phyloP scores from a whole-genome alignment of 2,329 filamentous ascomycete genomes.

The Chaetomiaceae sp. region DNA sequence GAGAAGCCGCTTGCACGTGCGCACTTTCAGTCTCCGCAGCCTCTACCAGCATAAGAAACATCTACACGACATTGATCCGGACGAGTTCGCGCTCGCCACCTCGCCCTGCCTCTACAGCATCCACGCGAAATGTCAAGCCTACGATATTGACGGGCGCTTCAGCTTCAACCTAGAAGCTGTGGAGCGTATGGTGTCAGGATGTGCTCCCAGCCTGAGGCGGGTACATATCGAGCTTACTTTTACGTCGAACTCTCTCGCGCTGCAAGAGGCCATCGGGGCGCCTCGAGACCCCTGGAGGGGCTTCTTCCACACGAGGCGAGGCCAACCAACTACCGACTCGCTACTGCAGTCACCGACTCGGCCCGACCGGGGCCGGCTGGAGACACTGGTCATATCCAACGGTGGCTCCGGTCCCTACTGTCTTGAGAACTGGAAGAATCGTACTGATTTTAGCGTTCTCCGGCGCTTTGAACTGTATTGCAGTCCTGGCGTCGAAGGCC shows the following conservation, averaged over 20 bases:
- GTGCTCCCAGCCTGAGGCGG: not conserved
- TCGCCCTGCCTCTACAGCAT: conserved; percentile 13
- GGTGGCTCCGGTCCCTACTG: not conserved
- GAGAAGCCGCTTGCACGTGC: conserved; percentile 7
- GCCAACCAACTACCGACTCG: not conserved
- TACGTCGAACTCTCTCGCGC: not conserved
- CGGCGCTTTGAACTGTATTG: not conserved
- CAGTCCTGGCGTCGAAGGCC: not conserved
- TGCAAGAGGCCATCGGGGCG: not conserved
- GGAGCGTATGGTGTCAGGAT: not conserved
- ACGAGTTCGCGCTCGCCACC: not conserved
- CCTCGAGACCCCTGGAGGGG: not conserved
- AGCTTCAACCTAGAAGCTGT: conserved; percentile 1
- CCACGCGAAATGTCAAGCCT: not conserved
- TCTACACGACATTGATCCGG: not conserved
- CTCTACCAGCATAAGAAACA: not conserved
- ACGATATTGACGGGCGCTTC: not conserved
- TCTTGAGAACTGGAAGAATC: not conserved
- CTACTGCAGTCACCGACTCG: not conserved
- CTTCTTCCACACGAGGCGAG: not conserved
- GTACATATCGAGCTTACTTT: not conserved
- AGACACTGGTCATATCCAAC: not conserved
- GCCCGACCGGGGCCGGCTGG: not conserved
- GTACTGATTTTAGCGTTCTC: not conserved
- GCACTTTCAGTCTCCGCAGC: conserved; percentile 5